These are phyloP conservation scores for Dactylellina parvicollis DNA, from an alignment of 2,329 filamentous ascomycete genomes.

Conservation along the genomic window DNA sequence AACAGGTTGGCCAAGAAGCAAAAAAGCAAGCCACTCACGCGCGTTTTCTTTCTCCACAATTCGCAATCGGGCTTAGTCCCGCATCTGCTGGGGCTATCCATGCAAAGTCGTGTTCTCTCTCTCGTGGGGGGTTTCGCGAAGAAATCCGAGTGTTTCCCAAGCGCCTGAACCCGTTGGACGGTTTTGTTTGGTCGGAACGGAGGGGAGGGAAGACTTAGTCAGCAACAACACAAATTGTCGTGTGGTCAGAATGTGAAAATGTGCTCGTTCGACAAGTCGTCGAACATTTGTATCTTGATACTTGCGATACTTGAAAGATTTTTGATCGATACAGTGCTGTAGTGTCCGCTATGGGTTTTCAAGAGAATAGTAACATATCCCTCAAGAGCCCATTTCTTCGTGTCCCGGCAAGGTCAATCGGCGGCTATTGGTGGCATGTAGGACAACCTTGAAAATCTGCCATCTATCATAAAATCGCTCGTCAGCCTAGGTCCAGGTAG, in stretches of 20 bases:
- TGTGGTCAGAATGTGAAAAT: constrained; percentile 1
- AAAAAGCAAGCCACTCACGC: constrained; percentile 46
- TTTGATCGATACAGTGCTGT: too few species aligned
- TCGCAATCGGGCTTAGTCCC: constrained; percentile 53
- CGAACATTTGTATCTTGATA: too few species aligned
- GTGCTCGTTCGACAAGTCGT: not conserved
- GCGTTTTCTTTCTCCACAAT: constrained; percentile 53
- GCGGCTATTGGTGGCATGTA: constrained; percentile 35
- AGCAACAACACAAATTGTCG: constrained; percentile 46
- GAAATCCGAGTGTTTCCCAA: not conserved
- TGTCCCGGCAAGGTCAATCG: constrained; percentile 19
- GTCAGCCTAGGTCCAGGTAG: not conserved
- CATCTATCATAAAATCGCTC: constrained; percentile 52
- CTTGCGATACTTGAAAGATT: too few species aligned
- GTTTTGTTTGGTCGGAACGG: not conserved
- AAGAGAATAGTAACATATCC: not conserved
- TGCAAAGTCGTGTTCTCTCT: not conserved
- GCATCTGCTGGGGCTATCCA: constrained; percentile 3
- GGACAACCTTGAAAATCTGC: constrained; percentile 16
- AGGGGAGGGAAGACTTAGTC: constrained; percentile 25
- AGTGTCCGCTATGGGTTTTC: too few species aligned
- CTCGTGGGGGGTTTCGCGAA: constrained; percentile 24
- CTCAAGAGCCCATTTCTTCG: not conserved
- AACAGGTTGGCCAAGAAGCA: not conserved
- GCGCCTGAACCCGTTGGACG: not conserved